Base-by-base conservation (phyloP, 495 filamentous ascomycete species). In the Lophiostoma macrostomum region DNA sequence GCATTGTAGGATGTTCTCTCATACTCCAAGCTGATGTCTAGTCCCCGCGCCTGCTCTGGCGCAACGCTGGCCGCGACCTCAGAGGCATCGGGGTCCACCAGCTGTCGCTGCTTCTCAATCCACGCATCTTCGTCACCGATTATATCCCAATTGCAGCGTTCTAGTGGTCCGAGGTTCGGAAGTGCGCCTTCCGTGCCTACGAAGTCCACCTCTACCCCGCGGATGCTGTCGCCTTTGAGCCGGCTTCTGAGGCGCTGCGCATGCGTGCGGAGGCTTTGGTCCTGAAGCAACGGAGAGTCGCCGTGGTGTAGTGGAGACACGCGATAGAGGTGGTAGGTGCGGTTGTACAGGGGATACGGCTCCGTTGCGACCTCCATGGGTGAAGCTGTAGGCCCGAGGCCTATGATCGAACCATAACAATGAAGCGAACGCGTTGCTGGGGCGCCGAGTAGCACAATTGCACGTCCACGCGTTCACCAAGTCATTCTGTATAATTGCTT, bases 251-350 rank as follows among this genome's bases (percentile, higher is more conserved):
- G 42, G 7, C 61, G 53, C 11, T 50, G 60, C 5, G 66, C 50
- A 52, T 70, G 66, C 36, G 41, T 47, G n/a, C 41, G 36, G 18
- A 70, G 60, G 19, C 32, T 38, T 6, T 22, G 35, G 1, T 47
- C 50, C 19, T 55, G 27, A 32, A 69, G 48, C 13, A 69, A 49
- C 12, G 60, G 36, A 20, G 51, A 6, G 5, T 52, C 28, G 38
- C 66, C 62, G 27, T 64, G 64, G 46, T 69, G 61, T 20, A 70
- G 60, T 4, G 68, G 68, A 5, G 68, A 70, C n/a, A 69, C 18
- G 37, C 66, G 61, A 32, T 68, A 70, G 41, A 68, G 50, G 20
- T 56, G 59, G 56, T 69, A 68, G 20, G 45, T 54, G 22, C 40
- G 41, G 49, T 58, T 43, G 57, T 57, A 60, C 18, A 61, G 57